A percentile compares a stretch with the other conserved stretches of the same genome.
Evolutionary conservation across 108 stramenopile species (phyloP).

Genomic region (Schizochytrium sp.): DNA sequence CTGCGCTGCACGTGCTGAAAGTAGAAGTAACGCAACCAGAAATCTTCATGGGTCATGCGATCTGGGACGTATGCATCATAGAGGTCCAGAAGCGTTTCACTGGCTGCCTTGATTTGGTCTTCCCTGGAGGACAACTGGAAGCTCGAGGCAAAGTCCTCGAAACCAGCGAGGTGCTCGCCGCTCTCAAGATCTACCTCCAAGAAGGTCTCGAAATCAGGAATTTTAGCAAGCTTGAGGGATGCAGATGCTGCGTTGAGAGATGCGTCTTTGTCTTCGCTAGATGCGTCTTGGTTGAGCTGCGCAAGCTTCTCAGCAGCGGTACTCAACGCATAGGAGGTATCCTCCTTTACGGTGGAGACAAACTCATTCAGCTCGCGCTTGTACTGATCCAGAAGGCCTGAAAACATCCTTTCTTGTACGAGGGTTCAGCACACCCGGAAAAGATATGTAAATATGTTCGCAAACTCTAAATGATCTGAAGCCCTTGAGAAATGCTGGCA

Average conservation of each 20-base stretch:
- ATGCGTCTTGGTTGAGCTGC: constrained; percentile 3
- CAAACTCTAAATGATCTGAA: too few species aligned
- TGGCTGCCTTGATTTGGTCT: constrained; percentile 14
- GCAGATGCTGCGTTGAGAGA: background rate
- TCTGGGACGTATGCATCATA: constrained; percentile 41
- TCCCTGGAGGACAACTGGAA: constrained; percentile 1
- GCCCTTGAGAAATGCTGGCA: too few species aligned
- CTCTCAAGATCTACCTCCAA: constrained; percentile 35
- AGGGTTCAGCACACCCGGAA: too few species aligned
- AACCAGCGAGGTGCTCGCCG: constrained; percentile 14
- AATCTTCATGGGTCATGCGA: constrained; percentile 10
- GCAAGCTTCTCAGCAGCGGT: constrained; percentile 42
- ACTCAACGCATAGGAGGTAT: constrained; percentile 31
- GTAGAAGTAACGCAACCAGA: constrained; percentile 53
- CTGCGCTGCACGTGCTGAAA: constrained; percentile 56
- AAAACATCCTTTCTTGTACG: constrained; percentile 17
- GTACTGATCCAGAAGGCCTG: constrained; percentile 36
- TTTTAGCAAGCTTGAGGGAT: background rate
- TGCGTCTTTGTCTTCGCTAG: background rate
- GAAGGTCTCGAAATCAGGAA: background rate
- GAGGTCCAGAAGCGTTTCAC: background rate
- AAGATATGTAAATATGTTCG: too few species aligned
- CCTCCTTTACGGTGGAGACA: constrained; percentile 31
- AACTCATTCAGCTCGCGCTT: constrained; percentile 60
- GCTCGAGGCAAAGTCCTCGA: constrained; percentile 30